Percentiles rank a stretch among this genome's conserved stretches.
Conservation (phyloP, 495 filamentous ascomycete species). For the Penicillium verhagenii region DNA sequence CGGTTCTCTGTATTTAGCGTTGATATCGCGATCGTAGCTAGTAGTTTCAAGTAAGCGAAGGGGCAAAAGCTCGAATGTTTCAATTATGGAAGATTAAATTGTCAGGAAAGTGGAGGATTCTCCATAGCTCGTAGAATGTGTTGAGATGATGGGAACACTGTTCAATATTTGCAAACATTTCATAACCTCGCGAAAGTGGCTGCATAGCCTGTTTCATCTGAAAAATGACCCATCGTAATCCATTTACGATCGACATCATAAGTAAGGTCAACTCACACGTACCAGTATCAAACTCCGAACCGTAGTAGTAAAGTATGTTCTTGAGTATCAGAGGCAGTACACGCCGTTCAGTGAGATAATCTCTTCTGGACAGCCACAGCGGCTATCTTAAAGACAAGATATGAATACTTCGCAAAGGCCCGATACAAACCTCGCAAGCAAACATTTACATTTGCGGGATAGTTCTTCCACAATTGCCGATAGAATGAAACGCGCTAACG, state of each 20-base stretch:
- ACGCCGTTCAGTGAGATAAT: too few species aligned
- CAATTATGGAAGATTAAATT: not conserved
- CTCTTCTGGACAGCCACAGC: too few species aligned
- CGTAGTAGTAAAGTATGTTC: too few species aligned
- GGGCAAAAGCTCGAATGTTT: not conserved
- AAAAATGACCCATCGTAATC: not conserved
- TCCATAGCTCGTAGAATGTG: not conserved
- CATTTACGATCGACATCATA: too few species aligned
- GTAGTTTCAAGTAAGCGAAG: not conserved
- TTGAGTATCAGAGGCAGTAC: too few species aligned
- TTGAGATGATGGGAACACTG: not conserved
- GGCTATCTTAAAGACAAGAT: too few species aligned
- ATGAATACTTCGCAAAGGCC: too few species aligned
- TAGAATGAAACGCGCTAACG: conserved; percentile 1
- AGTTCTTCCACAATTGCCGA: conserved; percentile 3
- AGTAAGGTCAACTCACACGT: too few species aligned
- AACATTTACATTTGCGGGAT: not conserved
- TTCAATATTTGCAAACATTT: not conserved
- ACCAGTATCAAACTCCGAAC: too few species aligned
- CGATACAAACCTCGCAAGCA: too few species aligned
- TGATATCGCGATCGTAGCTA: not conserved
- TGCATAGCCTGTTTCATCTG: not conserved
- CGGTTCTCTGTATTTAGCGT: not conserved
- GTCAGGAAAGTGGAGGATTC: not conserved
- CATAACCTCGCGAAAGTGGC: not conserved